phyloP scores from a whole-genome alignment of 2,329 filamentous ascomycete species.

The Colletotrichum spinosum region DNA sequence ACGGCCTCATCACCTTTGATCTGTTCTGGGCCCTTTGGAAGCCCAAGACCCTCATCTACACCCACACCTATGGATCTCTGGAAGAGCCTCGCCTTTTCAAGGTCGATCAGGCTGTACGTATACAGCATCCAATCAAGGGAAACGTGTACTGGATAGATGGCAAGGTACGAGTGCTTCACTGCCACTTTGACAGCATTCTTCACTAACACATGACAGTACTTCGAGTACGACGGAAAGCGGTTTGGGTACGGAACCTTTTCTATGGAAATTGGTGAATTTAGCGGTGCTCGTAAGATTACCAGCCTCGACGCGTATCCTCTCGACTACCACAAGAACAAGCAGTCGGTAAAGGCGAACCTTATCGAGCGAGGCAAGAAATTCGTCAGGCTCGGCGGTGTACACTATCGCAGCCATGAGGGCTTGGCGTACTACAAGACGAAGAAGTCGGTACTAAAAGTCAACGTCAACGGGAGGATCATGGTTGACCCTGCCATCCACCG shows the following conservation, averaged over 20 bases:
- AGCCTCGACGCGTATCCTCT: slow-evolving; percentile 82
- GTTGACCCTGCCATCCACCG: slow-evolving; percentile 86
- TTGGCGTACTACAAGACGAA: slow-evolving; percentile 89
- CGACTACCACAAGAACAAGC: slow-evolving; percentile 80
- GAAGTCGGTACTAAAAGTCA: slow-evolving; percentile 79
- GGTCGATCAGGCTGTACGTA: slow-evolving; percentile 78
- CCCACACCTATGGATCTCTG: slow-evolving; percentile 79
- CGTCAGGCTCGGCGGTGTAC: slow-evolving; percentile 81
- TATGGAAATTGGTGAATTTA: slow-evolving; percentile 79
- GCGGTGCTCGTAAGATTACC: slow-evolving; percentile 84
- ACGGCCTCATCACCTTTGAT: slow-evolving; percentile 89
- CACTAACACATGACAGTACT: slow-evolving; percentile 62
- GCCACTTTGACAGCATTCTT: background rate
- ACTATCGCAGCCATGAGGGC: slow-evolving; percentile 85
- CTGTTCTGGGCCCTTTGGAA: slow-evolving; percentile 91
- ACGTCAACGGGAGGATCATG: slow-evolving; percentile 90
- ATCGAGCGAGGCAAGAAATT: slow-evolving; percentile 89
- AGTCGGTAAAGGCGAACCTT: slow-evolving; percentile 72
- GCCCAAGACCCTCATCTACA: slow-evolving; percentile 83
- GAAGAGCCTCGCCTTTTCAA: slow-evolving; percentile 87
- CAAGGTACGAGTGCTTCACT: slow-evolving; percentile 47
- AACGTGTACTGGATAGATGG: slow-evolving; percentile 83
- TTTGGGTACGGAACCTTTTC: slow-evolving; percentile 81
- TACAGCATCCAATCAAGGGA: slow-evolving; percentile 75
- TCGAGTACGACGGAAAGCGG: slow-evolving; percentile 89